Percentiles rank a stretch among this genome's conserved stretches.
These are phyloP conservation scores for Crassisporium funariophilum DNA, from an alignment of 768 basidiomycete genomes.

Conservation along the genomic window DNA sequence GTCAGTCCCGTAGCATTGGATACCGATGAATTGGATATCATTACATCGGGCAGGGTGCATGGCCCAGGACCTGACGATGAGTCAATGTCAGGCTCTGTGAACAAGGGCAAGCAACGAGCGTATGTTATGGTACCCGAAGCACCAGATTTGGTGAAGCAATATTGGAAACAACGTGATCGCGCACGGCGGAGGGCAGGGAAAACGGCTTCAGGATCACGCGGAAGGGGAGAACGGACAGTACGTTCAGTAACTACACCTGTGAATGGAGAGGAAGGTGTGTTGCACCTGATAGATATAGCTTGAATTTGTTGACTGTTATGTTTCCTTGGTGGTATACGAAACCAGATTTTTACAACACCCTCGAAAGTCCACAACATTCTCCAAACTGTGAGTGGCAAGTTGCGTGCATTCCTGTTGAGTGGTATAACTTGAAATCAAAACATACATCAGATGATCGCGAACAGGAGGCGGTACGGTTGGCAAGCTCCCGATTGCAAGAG, in stretches of 20 bases:
- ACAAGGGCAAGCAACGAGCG: no score
- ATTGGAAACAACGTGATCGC: no score
- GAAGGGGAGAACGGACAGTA: no score
- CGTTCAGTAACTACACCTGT: constrained; percentile 13
- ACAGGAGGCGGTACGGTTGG: constrained; percentile 45
- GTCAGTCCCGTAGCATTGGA: neutral
- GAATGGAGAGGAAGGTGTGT: constrained; percentile 26
- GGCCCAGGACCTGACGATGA: no score
- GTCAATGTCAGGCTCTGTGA: neutral
- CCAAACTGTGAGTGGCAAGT: constrained; percentile 20
- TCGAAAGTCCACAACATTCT: constrained; percentile 15
- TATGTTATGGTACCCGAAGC: no score
- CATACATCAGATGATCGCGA: constrained; percentile 50
- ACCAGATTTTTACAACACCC: constrained; percentile 10
- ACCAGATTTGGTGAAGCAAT: no score
- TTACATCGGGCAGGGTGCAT: no score
- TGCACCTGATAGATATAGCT: constrained; percentile 14
- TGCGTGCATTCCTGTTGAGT: no score
- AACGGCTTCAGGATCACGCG: no score
- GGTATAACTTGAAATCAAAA: no score
- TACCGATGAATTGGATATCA: neutral
- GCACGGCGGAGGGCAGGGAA: no score
- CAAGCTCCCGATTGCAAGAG: constrained; percentile 49
- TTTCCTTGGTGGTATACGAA: constrained; percentile 5
- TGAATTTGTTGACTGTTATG: constrained; percentile 1